Percentiles rank a stretch among this genome's conserved stretches.
Evolutionary conservation across 1,284 basidiomycete genomes (phyloP).

Genomic region (Laetiporus sulphureus): DNA sequence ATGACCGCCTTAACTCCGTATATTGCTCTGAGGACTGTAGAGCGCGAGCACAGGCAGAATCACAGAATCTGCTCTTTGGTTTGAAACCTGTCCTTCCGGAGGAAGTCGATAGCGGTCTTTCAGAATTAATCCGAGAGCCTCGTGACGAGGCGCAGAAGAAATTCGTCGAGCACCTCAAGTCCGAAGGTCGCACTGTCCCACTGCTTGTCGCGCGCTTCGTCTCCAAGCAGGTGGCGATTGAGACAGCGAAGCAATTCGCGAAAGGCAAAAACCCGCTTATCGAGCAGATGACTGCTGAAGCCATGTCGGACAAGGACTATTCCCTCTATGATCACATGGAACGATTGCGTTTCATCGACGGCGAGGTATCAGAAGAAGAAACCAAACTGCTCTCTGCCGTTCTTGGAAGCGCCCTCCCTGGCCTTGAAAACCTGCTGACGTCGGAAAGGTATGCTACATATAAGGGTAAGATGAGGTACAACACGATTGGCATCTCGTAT

Average conservation of each 20-base stretch:
- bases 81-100: slow-evolving; percentile 54
- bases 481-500: slow-evolving; percentile 63
- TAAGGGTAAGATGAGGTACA: slow-evolving; percentile 67
- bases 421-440: slow-evolving; percentile 61
- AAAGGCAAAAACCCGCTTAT: slow-evolving; percentile 17
- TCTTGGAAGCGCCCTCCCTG: slow-evolving; percentile 57
- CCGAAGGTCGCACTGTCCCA: slow-evolving; percentile 37
- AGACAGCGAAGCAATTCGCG: slow-evolving; percentile 55
- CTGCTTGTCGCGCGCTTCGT: slow-evolving; percentile 65
- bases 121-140: slow-evolving; percentile 29
- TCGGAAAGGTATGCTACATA: slow-evolving; percentile 57
- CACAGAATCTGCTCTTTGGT: slow-evolving; percentile 64
- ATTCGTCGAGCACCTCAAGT: slow-evolving; percentile 48
- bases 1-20: slow-evolving; percentile 46
- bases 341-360: slow-evolving; percentile 58
- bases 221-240: slow-evolving; percentile 59
- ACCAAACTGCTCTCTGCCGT: slow-evolving; percentile 46
- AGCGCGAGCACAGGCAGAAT: slow-evolving; percentile 45
- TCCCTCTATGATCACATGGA: slow-evolving; percentile 70
- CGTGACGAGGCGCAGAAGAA: slow-evolving; percentile 53
- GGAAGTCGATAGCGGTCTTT: slow-evolving; percentile 35
- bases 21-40: slow-evolving; percentile 73
- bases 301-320: slow-evolving; percentile 47
- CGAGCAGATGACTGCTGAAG: slow-evolving; percentile 27
- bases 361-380: slow-evolving; percentile 40